A percentile compares a stretch with the other conserved stretches of the same genome.
Evolutionary conservation across 495 filamentous ascomycete species (phyloP).

Genomic region (Aspergillus conjunctus): DNA sequence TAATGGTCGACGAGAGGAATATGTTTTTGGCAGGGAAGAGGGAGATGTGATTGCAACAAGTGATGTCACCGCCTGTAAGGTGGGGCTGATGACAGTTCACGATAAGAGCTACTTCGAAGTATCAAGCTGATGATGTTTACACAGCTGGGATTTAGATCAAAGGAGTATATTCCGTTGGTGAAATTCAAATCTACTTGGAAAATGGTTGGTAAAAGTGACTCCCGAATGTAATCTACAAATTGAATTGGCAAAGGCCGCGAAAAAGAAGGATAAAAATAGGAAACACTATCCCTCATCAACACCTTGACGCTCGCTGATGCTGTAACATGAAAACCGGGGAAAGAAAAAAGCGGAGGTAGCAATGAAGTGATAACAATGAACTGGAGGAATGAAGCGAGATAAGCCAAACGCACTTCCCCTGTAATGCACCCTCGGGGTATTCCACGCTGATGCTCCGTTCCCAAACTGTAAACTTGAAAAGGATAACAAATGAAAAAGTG

Average conservation of each 20-base stretch:
- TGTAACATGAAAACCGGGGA: constrained; percentile 17
- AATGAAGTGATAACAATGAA: neutral
- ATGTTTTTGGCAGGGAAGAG: neutral
- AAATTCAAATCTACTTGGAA: constrained; percentile 8
- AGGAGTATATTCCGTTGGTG: neutral
- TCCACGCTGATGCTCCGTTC: constrained; percentile 31
- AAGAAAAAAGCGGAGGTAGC: constrained; percentile 1
- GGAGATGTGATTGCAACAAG: constrained; percentile 16
- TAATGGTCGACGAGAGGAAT: too few relatives aligned
- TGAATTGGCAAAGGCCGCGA: constrained; percentile 19
- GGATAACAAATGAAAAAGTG: neutral
- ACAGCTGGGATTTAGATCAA: neutral
- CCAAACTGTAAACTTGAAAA: constrained; percentile 12
- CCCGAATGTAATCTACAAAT: constrained; percentile 34
- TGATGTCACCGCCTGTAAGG: constrained; percentile 48
- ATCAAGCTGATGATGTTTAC: neutral
- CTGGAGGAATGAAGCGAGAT: neutral
- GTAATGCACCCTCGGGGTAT: constrained; percentile 34
- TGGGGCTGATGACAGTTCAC: constrained; percentile 33
- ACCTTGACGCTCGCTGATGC: constrained; percentile 43
- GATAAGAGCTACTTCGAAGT: neutral
- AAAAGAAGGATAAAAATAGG: constrained; percentile 21
- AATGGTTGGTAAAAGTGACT: constrained; percentile 27
- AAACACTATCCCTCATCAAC: constrained; percentile 31
- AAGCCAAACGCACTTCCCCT: constrained; percentile 22